These are phyloP conservation scores for Bruguiera hainesii DNA, from an alignment of 441 rosid species.

Conservation along the genomic window DNA sequence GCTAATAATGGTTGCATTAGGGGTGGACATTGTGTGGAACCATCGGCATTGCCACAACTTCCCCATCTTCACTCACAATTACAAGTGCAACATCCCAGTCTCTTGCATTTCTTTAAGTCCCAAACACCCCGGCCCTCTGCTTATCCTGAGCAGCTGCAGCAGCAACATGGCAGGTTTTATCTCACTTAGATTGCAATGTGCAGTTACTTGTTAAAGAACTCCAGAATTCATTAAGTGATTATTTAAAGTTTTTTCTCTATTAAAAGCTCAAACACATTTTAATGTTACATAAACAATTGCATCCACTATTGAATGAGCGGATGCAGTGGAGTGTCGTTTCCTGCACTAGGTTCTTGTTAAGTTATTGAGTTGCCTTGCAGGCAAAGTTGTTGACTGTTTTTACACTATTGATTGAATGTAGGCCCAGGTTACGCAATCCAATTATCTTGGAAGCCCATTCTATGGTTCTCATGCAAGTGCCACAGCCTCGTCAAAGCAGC, in stretches of 20 bases:
- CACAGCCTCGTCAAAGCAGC: constrained; percentile 25
- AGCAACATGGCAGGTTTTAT: constrained; percentile 57
- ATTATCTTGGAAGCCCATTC: constrained; percentile 37
- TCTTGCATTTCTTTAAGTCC: constrained; percentile 30
- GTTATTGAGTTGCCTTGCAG: not conserved
- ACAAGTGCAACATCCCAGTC: constrained; percentile 34
- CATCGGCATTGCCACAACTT: constrained; percentile 33
- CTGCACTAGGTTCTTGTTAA: not conserved
- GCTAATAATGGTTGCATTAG: constrained; percentile 20
- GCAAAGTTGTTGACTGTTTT: not conserved
- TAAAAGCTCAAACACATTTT: too few relatives aligned
- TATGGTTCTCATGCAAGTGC: constrained; percentile 27
- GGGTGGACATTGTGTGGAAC: constrained; percentile 28
- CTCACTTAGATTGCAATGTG: not conserved
- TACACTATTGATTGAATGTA: constrained; percentile 21
- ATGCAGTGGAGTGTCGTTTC: not conserved
- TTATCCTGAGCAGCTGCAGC: constrained; percentile 37
- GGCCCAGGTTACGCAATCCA: constrained; percentile 49
- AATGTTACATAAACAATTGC: not conserved
- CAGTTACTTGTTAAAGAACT: not conserved
- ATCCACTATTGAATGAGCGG: not conserved
- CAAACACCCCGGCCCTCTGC: constrained; percentile 32
- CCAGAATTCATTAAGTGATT: not conserved
- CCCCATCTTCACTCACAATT: constrained; percentile 33
- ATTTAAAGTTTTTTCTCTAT: not conserved